Percentiles rank a stretch among this genome's conserved stretches.
Evolutionary conservation across 2,329 filamentous ascomycete genomes (phyloP).

Genomic region (Arthrobotrys megalospora): DNA sequence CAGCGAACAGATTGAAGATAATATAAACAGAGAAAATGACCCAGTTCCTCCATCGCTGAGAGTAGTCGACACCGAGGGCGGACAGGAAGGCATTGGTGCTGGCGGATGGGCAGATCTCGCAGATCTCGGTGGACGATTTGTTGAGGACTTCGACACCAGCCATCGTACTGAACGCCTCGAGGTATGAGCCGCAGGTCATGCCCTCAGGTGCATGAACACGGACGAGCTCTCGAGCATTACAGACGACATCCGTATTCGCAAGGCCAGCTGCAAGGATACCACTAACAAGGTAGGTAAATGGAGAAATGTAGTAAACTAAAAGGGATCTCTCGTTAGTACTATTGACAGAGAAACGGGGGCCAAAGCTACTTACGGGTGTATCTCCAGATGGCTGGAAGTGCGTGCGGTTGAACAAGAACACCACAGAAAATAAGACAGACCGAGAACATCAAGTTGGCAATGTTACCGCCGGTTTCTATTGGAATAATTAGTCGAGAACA

Average conservation of each 20-base stretch:
- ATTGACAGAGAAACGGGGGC: not conserved
- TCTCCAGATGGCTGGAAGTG: constrained; percentile 82
- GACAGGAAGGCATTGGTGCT: constrained; percentile 73
- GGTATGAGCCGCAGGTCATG: constrained; percentile 75
- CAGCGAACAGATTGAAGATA: constrained; percentile 73
- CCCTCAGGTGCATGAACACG: constrained; percentile 75
- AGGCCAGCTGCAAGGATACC: constrained; percentile 80
- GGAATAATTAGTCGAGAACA: not conserved
- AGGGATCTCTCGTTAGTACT: constrained; percentile 4
- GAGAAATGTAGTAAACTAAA: constrained; percentile 70
- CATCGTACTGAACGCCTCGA: constrained; percentile 68
- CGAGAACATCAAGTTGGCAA: constrained; percentile 72
- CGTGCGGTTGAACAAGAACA: constrained; percentile 70
- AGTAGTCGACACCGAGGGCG: constrained; percentile 71
- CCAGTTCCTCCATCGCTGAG: constrained; percentile 78
- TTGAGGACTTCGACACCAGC: constrained; percentile 74
- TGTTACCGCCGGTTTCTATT: constrained; percentile 77
- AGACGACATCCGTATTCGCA: constrained; percentile 77
- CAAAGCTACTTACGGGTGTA: constrained; percentile 70
- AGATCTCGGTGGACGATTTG: constrained; percentile 69
- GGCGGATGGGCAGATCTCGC: constrained; percentile 73
- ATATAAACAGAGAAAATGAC: constrained; percentile 76
- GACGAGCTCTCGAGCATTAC: constrained; percentile 79
- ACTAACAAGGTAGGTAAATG: constrained; percentile 84
- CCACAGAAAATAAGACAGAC: constrained; percentile 65